Percentiles rank a stretch among this genome's conserved stretches.
These are phyloP conservation scores for Sporothrix euskadiensis DNA, from an alignment of 2,329 filamentous ascomycete species.

Conservation along the genomic window DNA sequence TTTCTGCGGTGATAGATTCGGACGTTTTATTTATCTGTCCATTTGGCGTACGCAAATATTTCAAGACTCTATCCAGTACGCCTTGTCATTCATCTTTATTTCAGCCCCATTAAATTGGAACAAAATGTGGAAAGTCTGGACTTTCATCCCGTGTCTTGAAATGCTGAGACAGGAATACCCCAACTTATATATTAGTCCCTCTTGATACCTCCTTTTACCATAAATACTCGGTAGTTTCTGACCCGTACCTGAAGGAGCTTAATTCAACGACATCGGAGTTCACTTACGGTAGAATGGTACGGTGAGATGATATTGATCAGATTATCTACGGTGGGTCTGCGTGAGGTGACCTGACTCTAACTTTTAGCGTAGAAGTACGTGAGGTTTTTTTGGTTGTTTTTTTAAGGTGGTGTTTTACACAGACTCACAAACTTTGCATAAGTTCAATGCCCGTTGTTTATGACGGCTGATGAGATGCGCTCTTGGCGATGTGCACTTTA, in stretches of 20 bases:
- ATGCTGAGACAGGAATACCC: not conserved
- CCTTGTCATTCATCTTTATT: no score
- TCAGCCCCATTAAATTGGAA: no score
- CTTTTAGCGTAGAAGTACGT: no score
- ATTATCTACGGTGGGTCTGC: not conserved
- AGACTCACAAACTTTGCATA: no score
- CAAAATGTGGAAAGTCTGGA: no score
- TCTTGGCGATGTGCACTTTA: not conserved
- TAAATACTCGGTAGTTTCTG: not conserved
- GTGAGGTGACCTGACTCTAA: not conserved
- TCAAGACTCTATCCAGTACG: no score
- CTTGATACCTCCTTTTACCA: not conserved
- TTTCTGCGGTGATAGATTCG: no score
- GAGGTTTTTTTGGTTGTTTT: no score
- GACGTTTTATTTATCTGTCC: no score
- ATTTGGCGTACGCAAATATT: no score
- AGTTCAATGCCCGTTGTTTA: not conserved
- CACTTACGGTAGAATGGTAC: no score
- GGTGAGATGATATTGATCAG: constrained; percentile 13
- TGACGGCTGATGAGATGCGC: not conserved
- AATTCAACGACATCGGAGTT: not conserved
- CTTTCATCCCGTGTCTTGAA: not conserved
- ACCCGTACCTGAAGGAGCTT: constrained; percentile 2
- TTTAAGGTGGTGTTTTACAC: no score
- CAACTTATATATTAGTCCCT: not conserved